These are phyloP conservation scores for Acmispon strigosus DNA, from an alignment of 306 rosid species.

Conservation along the genomic window DNA sequence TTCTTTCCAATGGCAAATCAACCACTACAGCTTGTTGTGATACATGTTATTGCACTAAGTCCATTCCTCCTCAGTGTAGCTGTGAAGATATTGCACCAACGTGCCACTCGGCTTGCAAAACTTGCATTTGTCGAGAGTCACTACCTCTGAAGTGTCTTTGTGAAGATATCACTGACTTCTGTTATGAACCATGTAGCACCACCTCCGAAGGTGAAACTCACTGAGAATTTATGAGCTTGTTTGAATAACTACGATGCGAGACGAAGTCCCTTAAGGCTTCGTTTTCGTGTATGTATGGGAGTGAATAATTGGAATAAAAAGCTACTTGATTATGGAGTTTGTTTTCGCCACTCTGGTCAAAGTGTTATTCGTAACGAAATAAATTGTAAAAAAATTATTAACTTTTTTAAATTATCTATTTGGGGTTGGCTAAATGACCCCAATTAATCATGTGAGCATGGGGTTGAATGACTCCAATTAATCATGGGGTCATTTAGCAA, in stretches of 20 bases:
- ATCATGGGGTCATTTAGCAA: too few species aligned
- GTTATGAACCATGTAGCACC: not conserved
- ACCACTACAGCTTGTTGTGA: conserved; percentile 7
- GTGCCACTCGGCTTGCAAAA: conserved; percentile 14
- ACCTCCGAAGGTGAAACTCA: not conserved
- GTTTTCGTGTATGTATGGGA: not conserved
- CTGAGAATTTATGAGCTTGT: not conserved
- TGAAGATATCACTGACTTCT: not conserved
- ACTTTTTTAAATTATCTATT: too few species aligned
- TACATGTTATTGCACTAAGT: not conserved
- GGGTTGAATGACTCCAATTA: too few species aligned
- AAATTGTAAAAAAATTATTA: too few species aligned
- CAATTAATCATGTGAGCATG: too few species aligned
- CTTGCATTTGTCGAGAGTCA: not conserved
- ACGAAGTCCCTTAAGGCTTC: not conserved
- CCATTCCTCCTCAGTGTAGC: not conserved
- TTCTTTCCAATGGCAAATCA: not conserved
- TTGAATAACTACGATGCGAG: not conserved
- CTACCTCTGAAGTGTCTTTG: not conserved
- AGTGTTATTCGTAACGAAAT: too few species aligned
- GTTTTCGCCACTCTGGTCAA: too few species aligned
- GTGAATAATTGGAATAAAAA: not conserved
- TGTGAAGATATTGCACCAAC: not conserved
- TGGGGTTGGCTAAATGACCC: too few species aligned
- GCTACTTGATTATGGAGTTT: not conserved